Percentiles rank a stretch among this genome's conserved stretches.
phyloP scores from a whole-genome alignment of 1,284 basidiomycete genomes.

The Meira miltonrushii region DNA sequence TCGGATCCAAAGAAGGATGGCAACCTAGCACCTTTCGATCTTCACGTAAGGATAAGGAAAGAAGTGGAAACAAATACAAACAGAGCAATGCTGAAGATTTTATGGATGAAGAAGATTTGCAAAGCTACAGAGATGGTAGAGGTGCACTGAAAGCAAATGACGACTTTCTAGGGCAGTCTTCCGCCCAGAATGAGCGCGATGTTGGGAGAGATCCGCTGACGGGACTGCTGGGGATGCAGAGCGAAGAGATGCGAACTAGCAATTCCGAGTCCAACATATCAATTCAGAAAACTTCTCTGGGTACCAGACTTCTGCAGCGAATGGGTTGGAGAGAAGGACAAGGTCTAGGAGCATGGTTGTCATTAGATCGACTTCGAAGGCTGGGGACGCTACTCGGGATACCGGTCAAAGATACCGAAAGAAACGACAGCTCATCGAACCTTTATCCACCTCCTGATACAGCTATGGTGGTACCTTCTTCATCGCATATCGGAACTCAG shows the following conservation, averaged over 20 bases:
- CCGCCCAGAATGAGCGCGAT: neutral
- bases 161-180: neutral
- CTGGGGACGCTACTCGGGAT: neutral
- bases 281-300: constrained; percentile 2
- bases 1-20: constrained; percentile 98
- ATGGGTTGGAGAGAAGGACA: constrained; percentile 6
- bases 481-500: neutral
- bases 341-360: constrained; percentile 14
- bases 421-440: constrained; percentile 57
- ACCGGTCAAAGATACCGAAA: constrained; percentile 55
- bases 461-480: constrained; percentile 43
- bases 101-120: constrained; percentile 98
- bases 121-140: constrained; percentile 55
- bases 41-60: constrained; percentile 43
- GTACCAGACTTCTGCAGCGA: constrained; percentile 10
- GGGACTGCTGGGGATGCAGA: neutral
- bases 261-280: neutral
- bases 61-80: constrained; percentile 13
- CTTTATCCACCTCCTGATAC: constrained; percentile 54
- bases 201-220: constrained; percentile 4
- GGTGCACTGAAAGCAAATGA: neutral
- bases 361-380: constrained; percentile 1
- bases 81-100: constrained; percentile 72
- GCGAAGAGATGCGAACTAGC: neutral
- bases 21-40: constrained; percentile 70